Evolutionary conservation across 495 filamentous ascomycete genomes (phyloP).

Genomic region (Penicillium canescens): DNA sequence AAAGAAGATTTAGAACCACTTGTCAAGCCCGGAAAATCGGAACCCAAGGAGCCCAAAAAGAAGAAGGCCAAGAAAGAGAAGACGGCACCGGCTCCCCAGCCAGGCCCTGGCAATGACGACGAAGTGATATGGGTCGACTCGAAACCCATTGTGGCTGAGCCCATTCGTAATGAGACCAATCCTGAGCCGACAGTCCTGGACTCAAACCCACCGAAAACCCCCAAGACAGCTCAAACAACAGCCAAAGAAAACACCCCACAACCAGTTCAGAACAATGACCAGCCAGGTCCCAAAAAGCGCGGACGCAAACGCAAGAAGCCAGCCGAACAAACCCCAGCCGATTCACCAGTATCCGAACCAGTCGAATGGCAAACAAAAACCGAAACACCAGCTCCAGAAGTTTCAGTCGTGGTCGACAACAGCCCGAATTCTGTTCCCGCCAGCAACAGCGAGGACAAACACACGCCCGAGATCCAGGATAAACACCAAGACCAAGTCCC

Average conservation of each 20-base stretch:
- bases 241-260: background rate
- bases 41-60: constrained; percentile 33
- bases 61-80: constrained; percentile 43
- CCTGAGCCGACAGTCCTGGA: background rate
- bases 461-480: background rate
- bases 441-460: background rate
- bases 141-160: constrained; percentile 13
- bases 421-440: background rate
- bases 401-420: constrained; percentile 1
- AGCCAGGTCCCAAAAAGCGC: constrained; percentile 40
- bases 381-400: background rate
- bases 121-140: constrained; percentile 41
- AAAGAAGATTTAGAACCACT: constrained; percentile 1
- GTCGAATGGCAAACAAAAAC: background rate
- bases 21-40: constrained; percentile 7
- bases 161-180: background rate
- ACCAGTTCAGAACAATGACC: constrained; percentile 1
- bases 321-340: constrained; percentile 12
- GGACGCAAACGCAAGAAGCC: constrained; percentile 47
- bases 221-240: background rate
- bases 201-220: background rate
- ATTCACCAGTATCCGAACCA: background rate
- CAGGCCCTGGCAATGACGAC: constrained; percentile 30
- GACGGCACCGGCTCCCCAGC: constrained; percentile 30
- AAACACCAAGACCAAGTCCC: background rate